Conservation (phyloP, 2,329 filamentous ascomycete genomes). For the Sarocladiaceae sp. region DNA sequence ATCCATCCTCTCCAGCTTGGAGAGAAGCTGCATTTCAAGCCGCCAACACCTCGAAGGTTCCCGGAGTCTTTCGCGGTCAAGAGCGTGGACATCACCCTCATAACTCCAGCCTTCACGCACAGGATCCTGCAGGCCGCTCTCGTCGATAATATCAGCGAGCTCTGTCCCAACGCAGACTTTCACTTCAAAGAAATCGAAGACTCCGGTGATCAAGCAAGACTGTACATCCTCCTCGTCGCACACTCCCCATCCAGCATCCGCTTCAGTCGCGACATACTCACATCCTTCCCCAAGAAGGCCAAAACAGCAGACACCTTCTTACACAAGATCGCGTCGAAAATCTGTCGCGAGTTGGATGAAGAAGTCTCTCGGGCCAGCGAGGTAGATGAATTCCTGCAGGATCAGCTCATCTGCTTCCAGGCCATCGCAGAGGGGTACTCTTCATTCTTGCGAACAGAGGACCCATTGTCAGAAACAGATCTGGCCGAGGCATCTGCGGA, state of each 20-base stretch:
- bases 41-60: constrained; percentile 16
- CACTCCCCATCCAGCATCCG: constrained; percentile 38
- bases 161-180: constrained; percentile 40
- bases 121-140: constrained; percentile 36
- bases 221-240: constrained; percentile 55
- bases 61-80: constrained; percentile 32
- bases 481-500: background rate
- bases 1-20: constrained; percentile 28
- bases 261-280: constrained; percentile 45
- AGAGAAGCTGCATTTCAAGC: constrained; percentile 30
- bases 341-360: constrained; percentile 40
- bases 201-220: constrained; percentile 44
- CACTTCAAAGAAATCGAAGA: constrained; percentile 45
- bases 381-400: constrained; percentile 55
- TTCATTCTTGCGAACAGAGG: constrained; percentile 32
- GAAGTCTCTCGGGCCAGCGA: constrained; percentile 41
- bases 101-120: constrained; percentile 43
- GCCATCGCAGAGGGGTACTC: constrained; percentile 50
- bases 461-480: background rate
- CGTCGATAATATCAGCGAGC: constrained; percentile 29
- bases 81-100: constrained; percentile 45
- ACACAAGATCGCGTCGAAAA: constrained; percentile 37
- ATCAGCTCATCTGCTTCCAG: constrained; percentile 59
- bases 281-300: constrained; percentile 36
- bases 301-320: constrained; percentile 24